Percentiles rank a stretch among this genome's conserved stretches.
These are phyloP conservation scores for Forsythia viridissima DNA, from an alignment of 257 asterid genomes.

Conservation along the genomic window DNA sequence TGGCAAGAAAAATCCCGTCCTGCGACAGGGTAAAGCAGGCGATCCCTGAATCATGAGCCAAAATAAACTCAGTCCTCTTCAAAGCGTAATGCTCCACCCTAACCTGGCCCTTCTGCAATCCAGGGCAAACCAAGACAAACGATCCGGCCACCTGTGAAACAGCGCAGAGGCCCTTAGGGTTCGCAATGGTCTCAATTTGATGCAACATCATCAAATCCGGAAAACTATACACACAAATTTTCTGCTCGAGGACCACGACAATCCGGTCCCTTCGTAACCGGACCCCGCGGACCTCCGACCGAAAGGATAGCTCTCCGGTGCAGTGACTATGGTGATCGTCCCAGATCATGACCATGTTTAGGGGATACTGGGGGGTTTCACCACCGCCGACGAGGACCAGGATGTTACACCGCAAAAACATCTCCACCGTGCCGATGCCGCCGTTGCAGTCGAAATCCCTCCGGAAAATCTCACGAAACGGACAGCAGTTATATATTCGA, in stretches of 20 bases:
- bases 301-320: slow-evolving; percentile 44
- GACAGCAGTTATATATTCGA: not conserved
- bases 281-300: slow-evolving; percentile 41
- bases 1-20: slow-evolving; percentile 83
- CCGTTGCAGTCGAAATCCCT: not conserved
- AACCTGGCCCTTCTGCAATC: slow-evolving; percentile 83
- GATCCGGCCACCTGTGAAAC: slow-evolving; percentile 77
- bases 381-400: slow-evolving; percentile 50
- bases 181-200: slow-evolving; percentile 82
- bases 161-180: slow-evolving; percentile 84
- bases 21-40: slow-evolving; percentile 71
- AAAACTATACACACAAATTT: slow-evolving; percentile 79
- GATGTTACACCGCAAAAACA: slow-evolving; percentile 43
- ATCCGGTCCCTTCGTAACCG: slow-evolving; percentile 57
- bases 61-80: slow-evolving; percentile 68
- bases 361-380: slow-evolving; percentile 34
- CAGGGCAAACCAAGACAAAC: slow-evolving; percentile 82
- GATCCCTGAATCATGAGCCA: slow-evolving; percentile 80
- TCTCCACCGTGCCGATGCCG: slow-evolving; percentile 25
- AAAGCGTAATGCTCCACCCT: slow-evolving; percentile 82
- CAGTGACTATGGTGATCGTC: slow-evolving; percentile 44
- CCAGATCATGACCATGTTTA: slow-evolving; percentile 51
- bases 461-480: not conserved
- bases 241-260: slow-evolving; percentile 70
- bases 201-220: slow-evolving; percentile 79